Evolutionary conservation across 176 grass and related monocot genomes (phyloP), one percentile per base, ranked within the genome.

Genomic region (Aegilops umbellulata): DNA sequence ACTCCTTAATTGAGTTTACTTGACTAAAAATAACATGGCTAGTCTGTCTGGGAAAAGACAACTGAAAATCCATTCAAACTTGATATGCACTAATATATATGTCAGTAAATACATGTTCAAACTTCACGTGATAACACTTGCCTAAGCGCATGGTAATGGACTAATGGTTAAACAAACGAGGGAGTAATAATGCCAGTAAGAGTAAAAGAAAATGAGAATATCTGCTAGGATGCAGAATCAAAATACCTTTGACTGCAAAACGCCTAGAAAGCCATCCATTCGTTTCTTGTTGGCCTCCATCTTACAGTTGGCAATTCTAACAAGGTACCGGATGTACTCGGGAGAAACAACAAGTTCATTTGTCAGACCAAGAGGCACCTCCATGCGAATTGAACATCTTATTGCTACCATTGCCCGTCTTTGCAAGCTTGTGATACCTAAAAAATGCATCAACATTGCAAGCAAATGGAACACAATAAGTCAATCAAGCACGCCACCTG

Each of bases 351-450:
- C 68, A 64, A 98, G 80, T 77, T 70, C 72, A 71, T 63, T 69
- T n/a, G 72, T 83, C 64, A 88, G 83, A 19, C 95, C 95, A 27
- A 95, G 90, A 41, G 95, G 95, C 44, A 98, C 95, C 80, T 98
- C 95, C 93, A 98, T 91, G 57, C 90, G 91, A 79, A 98, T 98
- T 19, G 95, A 98, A 85, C 91, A 94, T 82, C 91, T 83, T 90
- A 98, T 84, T 82, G 95, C 93, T 29, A 95, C 89, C 93, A 98
- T 98, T 12, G 88, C 77, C 76, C 95, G 91, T 61, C 87, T 98
- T 58, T 89, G 91, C 80, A 95, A 80, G 39, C 91, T 92, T 76
- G 95, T 95, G 83, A 98, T 93, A 75, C 95, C 95, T 98, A 82
- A 42, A 82, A 87, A 82, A 32, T 41, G 66, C 62, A 55, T 29